Evolutionary conservation across 805 yeast genomes (phyloP).

Genomic region (Tetrapisispora fleetii): DNA sequence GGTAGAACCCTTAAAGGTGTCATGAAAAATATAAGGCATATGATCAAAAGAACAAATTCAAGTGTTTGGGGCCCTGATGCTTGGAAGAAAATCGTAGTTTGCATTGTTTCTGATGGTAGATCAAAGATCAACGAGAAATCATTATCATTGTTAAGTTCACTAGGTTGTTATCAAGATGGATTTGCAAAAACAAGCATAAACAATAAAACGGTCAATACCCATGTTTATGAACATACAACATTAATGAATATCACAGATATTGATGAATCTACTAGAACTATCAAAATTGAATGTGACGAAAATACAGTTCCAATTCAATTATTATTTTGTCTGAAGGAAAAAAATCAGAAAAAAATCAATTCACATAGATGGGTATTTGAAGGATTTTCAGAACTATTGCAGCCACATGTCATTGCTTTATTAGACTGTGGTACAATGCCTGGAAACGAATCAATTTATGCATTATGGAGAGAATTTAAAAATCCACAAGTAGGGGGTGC

Average conservation of each 20-base stretch:
- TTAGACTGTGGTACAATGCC: slow-evolving; percentile 96
- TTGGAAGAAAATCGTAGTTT: slow-evolving; percentile 89
- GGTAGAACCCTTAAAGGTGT: slow-evolving; percentile 86
- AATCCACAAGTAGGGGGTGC: slow-evolving; percentile 88
- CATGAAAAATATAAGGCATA: slow-evolving; percentile 72
- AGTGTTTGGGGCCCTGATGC: slow-evolving; percentile 86
- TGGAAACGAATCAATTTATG: slow-evolving; percentile 70
- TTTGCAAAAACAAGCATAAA: slow-evolving; percentile 88
- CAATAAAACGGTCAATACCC: slow-evolving; percentile 71
- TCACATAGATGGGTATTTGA: slow-evolving; percentile 97
- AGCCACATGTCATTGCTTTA: slow-evolving; percentile 74
- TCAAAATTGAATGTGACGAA: slow-evolving; percentile 36
- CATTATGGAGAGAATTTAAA: slow-evolving; percentile 79
- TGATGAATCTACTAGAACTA: slow-evolving; percentile 42
- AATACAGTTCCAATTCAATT: slow-evolving; percentile 77
- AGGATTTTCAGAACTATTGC: slow-evolving; percentile 73
- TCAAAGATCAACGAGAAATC: slow-evolving; percentile 71
- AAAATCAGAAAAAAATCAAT: slow-evolving; percentile 81
- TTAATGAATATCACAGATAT: slow-evolving; percentile 75
- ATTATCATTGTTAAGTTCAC: slow-evolving; percentile 66
- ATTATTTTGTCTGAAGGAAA: slow-evolving; percentile 81
- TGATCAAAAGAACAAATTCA: slow-evolving; percentile 54
- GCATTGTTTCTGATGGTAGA: slow-evolving; percentile 88
- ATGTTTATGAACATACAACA: slow-evolving; percentile 88
- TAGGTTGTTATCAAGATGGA: slow-evolving; percentile 92